Evolutionary conservation across 805 yeast species (phyloP).

Genomic region (Metschnikowia anglica): DNA sequence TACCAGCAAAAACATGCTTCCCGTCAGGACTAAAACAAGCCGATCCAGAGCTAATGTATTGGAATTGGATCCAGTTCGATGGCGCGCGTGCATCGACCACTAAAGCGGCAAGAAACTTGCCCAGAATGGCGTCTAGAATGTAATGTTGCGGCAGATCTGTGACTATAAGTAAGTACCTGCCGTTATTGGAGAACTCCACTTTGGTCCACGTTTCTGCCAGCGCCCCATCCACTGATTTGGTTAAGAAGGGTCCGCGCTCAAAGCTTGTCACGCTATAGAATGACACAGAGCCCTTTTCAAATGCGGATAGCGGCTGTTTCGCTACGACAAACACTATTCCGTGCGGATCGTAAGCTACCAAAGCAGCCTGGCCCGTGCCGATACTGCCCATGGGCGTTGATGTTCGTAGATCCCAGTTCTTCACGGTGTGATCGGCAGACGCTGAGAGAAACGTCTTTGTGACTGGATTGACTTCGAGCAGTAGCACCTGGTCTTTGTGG

Average conservation of each 20-base stretch:
- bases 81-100: slow-evolving; percentile 15
- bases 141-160: slow-evolving; percentile 55
- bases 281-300: slow-evolving; percentile 27
- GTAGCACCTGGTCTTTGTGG: slow-evolving; percentile 73
- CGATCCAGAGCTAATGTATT: slow-evolving; percentile 35
- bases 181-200: slow-evolving; percentile 77
- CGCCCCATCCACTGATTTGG: slow-evolving; percentile 19
- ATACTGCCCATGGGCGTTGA: slow-evolving; percentile 60
- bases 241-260: slow-evolving; percentile 56
- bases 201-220: slow-evolving; percentile 51
- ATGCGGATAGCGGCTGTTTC: slow-evolving; percentile 17
- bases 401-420: slow-evolving; percentile 82
- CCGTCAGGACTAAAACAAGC: slow-evolving; percentile 43
- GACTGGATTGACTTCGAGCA: slow-evolving; percentile 70
- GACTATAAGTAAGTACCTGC: slow-evolving; percentile 59
- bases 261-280: slow-evolving; percentile 62
- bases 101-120: slow-evolving; percentile 42
- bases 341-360: slow-evolving; percentile 77
- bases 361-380: slow-evolving; percentile 52
- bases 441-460: slow-evolving; percentile 64
- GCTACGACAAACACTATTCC: slow-evolving; percentile 79
- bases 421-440: slow-evolving; percentile 73
- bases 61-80: slow-evolving; percentile 25
- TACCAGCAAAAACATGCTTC: slow-evolving; percentile 36
- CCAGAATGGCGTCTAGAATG: slow-evolving; percentile 69